A percentile compares a stretch with the other conserved stretches of the same genome.
Conservation (phyloP, 192 early-diverging fungal species). For the Mortierella alpina region DNA sequence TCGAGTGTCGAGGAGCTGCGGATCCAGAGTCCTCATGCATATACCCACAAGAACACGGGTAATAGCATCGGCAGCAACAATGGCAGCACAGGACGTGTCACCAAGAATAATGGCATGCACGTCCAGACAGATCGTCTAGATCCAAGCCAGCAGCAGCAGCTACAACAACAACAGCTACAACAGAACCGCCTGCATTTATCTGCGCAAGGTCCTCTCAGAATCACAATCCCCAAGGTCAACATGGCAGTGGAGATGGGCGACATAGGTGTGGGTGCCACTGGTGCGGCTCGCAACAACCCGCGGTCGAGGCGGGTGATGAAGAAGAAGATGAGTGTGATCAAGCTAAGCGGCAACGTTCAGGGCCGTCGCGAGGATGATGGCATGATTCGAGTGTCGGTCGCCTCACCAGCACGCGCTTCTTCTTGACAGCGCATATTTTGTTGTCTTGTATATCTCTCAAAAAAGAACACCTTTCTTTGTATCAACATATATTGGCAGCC, state of each 20-base stretch:
- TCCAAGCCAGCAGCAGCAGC: not conserved
- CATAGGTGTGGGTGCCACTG: not conserved
- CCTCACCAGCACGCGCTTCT: conserved; percentile 3
- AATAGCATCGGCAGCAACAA: too few species aligned
- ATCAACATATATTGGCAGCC: too few species aligned
- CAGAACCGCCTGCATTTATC: not conserved
- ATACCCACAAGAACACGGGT: too few species aligned
- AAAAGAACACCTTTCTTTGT: too few species aligned
- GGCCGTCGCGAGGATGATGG: conserved; percentile 49
- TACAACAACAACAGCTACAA: not conserved
- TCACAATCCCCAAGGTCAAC: conserved; percentile 16
- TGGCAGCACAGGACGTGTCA: not conserved
- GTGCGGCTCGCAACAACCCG: not conserved
- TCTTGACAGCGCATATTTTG: too few species aligned
- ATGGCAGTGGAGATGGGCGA: conserved; percentile 36
- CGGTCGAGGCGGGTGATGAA: conserved; percentile 49
- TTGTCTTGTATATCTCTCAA: too few species aligned
- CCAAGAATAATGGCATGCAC: conserved; percentile 6
- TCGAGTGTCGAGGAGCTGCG: not conserved
- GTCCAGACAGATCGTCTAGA: conserved; percentile 11
- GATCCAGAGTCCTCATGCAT: not conserved
- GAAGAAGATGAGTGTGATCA: conserved; percentile 55
- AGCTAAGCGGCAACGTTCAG: conserved; percentile 42
- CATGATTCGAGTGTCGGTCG: conserved; percentile 32
- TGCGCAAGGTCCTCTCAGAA: conserved; percentile 2